phyloP scores from a whole-genome alignment of 108 stramenopile species.

The Schizochytrium sp. region DNA sequence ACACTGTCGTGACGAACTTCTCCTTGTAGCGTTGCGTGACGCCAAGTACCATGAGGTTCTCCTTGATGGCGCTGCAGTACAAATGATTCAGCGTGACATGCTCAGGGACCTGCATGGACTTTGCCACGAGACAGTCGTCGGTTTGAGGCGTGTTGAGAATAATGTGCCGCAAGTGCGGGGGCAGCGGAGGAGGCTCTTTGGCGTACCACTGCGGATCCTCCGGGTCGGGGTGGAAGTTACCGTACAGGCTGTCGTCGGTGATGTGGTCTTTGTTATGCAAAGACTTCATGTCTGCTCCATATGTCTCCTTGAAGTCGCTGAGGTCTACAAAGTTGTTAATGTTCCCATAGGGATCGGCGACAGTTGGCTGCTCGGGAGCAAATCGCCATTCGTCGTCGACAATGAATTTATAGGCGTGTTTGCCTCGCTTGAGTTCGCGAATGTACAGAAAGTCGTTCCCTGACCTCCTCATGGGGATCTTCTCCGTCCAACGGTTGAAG shows the following conservation, averaged over 20 bases:
- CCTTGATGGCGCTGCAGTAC: constrained; percentile 97
- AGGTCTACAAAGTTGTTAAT: constrained; percentile 99
- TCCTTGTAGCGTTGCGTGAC: constrained; percentile 90
- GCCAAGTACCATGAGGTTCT: constrained; percentile 98
- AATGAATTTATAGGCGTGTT: constrained; percentile 96
- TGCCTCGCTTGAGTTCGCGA: constrained; percentile 85
- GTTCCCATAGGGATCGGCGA: constrained; percentile 86
- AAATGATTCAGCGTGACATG: constrained; percentile 97
- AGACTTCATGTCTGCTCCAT: neutral
- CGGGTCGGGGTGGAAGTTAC: constrained; percentile 78
- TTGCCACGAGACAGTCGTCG: constrained; percentile 63
- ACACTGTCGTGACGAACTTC: constrained; percentile 93
- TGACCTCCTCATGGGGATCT: constrained; percentile 98
- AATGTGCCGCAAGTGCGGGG: constrained; percentile 94
- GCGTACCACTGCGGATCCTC: constrained; percentile 96
- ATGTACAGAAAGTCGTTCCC: constrained; percentile 99
- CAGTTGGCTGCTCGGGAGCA: constrained; percentile 70
- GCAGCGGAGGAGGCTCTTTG: constrained; percentile 99
- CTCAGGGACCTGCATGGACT: constrained; percentile 82
- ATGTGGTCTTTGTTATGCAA: neutral
- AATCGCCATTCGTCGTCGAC: constrained; percentile 97
- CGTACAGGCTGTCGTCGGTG: constrained; percentile 73
- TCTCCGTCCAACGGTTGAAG: constrained; percentile 92
- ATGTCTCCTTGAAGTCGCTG: constrained; percentile 73
- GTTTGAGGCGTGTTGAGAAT: constrained; percentile 87